Evolutionary conservation across 352 stramenopile species (phyloP).

Genomic region (Phytophthora pinifolia): DNA sequence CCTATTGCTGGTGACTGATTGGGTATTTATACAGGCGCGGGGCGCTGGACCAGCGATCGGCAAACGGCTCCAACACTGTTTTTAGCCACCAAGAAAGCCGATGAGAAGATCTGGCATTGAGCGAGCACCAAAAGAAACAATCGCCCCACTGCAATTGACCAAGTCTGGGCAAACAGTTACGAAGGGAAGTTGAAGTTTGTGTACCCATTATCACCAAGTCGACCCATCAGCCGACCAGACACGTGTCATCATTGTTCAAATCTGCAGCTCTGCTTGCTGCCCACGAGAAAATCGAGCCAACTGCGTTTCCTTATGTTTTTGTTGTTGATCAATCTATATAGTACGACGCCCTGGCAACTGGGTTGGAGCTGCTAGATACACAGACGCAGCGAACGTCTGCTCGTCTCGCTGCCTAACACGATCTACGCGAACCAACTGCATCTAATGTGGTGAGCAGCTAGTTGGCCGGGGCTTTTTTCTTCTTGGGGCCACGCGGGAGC

Average conservation of each 20-base stretch:
- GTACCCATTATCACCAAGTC: slow-evolving; percentile 23
- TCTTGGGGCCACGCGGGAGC: slow-evolving; percentile 77
- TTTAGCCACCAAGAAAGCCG: slow-evolving; percentile 9
- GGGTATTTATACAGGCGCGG: slow-evolving; percentile 22
- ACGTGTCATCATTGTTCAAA: no score
- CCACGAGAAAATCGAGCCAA: no score
- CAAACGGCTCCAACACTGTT: slow-evolving; percentile 16
- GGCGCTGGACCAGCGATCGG: slow-evolving; percentile 14
- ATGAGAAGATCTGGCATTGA: no score
- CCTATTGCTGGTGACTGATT: neutral
- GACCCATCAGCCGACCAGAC: neutral
- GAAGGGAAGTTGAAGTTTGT: slow-evolving; percentile 27
- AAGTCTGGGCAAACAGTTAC: slow-evolving; percentile 9
- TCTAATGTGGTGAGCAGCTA: slow-evolving; percentile 19
- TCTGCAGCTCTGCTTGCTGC: no score
- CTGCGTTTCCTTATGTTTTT: slow-evolving; percentile 6
- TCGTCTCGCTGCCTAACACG: slow-evolving; percentile 22
- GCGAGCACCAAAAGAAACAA: no score
- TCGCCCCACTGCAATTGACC: neutral
- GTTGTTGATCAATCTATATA: slow-evolving; percentile 34
- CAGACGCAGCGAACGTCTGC: slow-evolving; percentile 9
- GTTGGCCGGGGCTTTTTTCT: slow-evolving; percentile 50
- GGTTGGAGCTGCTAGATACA: slow-evolving; percentile 7
- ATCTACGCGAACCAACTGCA: slow-evolving; percentile 21
- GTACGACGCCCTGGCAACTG: slow-evolving; percentile 23